Percentiles rank a stretch among this genome's conserved stretches.
Conservation (phyloP, 2,329 filamentous ascomycete species). For the Aspergillus tamarii region DNA sequence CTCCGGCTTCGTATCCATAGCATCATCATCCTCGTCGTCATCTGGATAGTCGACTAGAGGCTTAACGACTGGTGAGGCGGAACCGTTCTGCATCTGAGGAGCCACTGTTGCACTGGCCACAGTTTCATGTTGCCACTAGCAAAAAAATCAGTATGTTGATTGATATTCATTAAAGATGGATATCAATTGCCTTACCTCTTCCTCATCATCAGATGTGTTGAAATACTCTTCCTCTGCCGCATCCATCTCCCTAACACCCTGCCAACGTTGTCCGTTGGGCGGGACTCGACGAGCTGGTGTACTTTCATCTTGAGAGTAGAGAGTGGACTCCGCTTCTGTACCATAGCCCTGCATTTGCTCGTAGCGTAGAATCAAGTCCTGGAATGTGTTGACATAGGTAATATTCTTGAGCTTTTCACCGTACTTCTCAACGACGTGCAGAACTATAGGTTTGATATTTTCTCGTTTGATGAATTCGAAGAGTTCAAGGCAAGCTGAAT, state of each 20-base stretch:
- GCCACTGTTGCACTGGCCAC: conserved; percentile 39
- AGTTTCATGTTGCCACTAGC: conserved; percentile 41
- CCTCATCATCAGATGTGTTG: conserved; percentile 84
- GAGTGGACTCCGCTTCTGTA: conserved; percentile 63
- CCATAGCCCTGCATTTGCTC: conserved; percentile 76
- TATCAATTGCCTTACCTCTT: conserved; percentile 54
- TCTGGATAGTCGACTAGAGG: conserved; percentile 90
- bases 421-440: conserved; percentile 82
- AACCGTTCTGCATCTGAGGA: conserved; percentile 57
- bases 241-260: conserved; percentile 80
- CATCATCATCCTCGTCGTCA: conserved; percentile 80
- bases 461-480: conserved; percentile 89
- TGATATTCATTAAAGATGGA: not conserved
- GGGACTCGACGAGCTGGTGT: conserved; percentile 50
- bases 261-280: conserved; percentile 64
- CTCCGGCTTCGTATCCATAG: conserved; percentile 59
- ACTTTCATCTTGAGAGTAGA: conserved; percentile 72
- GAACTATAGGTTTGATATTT: conserved; percentile 77
- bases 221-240: conserved; percentile 91
- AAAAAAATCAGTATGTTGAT: conserved; percentile 14
- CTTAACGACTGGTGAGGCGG: conserved; percentile 63
- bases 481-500: conserved; percentile 90
- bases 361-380: conserved; percentile 72
- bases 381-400: conserved; percentile 84
- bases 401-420: conserved; percentile 75